Conservation (phyloP, 2,329 filamentous ascomycete genomes). For the Fusarium annulatum region DNA sequence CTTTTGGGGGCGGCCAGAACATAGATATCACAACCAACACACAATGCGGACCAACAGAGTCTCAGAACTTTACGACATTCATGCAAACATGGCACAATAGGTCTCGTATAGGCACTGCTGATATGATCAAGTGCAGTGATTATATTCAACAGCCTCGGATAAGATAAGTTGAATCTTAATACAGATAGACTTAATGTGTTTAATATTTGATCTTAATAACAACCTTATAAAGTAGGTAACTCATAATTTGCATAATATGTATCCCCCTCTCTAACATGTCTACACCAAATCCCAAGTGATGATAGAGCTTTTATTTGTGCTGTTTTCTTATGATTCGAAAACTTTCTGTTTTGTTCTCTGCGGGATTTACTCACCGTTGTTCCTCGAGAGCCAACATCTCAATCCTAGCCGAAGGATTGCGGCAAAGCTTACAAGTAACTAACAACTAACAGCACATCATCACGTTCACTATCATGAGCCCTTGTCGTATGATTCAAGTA, state of each 20-base stretch:
- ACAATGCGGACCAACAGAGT: background rate
- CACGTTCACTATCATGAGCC: background rate
- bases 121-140: accelerated
- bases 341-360: background rate
- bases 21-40: background rate
- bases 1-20: background rate
- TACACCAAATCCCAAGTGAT: background rate
- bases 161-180: background rate
- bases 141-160: too few relatives aligned
- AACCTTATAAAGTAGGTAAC: background rate
- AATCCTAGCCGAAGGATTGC: background rate
- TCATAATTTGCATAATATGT: background rate
- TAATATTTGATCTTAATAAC: background rate
- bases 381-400: background rate
- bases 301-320: accelerated
- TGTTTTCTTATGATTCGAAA: too few relatives aligned
- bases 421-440: background rate
- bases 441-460: background rate
- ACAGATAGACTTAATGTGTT: too few relatives aligned
- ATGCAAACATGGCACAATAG: background rate
- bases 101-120: too few relatives aligned
- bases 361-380: background rate
- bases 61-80: background rate
- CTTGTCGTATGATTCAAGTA: background rate
- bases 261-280: background rate